A percentile compares a stretch with the other conserved stretches of the same genome.
These are phyloP conservation scores for Nannochloris sp. DNA, from an alignment of 139 green algal genomes.

Conservation along the genomic window DNA sequence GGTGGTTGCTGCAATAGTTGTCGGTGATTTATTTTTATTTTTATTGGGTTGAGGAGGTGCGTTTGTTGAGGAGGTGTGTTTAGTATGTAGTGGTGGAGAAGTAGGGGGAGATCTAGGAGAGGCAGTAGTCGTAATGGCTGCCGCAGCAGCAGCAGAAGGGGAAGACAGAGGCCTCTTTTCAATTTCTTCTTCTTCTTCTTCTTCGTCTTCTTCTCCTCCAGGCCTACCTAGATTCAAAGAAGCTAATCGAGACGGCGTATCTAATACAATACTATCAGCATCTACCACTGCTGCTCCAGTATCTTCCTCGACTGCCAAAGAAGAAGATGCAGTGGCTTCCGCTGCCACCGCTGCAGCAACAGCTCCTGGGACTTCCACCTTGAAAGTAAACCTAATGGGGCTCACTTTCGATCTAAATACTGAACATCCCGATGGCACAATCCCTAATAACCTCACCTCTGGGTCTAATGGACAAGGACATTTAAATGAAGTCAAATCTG, in stretches of 20 bases:
- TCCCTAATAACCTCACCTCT: constrained; percentile 48
- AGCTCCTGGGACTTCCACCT: constrained; percentile 12
- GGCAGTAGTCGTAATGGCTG: neutral
- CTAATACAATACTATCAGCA: no score
- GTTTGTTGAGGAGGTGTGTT: no score
- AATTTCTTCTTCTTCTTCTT: no score
- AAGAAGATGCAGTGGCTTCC: neutral
- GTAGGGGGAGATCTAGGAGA: neutral
- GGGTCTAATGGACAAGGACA: constrained; percentile 78
- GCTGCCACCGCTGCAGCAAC: neutral
- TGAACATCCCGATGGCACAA: constrained; percentile 63
- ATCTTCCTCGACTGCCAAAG: neutral
- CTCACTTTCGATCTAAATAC: constrained; percentile 90
- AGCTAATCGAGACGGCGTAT: no score
- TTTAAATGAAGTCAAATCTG: constrained; percentile 48
- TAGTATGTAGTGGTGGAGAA: neutral
- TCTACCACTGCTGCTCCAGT: neutral
- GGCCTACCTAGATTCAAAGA: no score
- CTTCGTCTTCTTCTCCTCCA: neutral
- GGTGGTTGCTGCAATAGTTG: no score
- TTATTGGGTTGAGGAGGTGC: no score
- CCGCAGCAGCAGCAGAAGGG: neutral
- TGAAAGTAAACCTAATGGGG: constrained; percentile 74
- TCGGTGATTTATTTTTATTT: no score
- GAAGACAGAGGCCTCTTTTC: no score